Percentiles rank a stretch among this genome's conserved stretches.
Evolutionary conservation across 768 basidiomycete species (phyloP).

Genomic region (Lactarius sanguifluus): DNA sequence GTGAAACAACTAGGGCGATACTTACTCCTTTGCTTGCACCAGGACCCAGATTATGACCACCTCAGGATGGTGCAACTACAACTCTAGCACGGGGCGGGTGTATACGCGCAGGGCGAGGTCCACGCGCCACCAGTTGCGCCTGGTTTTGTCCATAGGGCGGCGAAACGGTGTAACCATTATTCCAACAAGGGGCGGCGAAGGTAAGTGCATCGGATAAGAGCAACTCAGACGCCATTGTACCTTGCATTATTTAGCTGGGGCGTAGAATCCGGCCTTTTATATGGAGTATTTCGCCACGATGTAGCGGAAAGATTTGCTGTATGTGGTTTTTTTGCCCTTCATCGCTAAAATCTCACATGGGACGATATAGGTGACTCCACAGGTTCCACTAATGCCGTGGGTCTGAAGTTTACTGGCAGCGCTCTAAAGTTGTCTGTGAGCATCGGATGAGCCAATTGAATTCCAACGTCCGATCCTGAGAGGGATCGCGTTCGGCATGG

Average conservation of each 20-base stretch:
- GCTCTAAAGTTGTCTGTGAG: neutral
- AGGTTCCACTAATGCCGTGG: neutral
- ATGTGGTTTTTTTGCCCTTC: neutral
- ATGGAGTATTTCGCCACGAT: neutral
- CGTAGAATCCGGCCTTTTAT: neutral
- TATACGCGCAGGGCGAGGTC: neutral
- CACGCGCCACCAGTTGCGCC: neutral
- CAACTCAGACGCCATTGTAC: neutral
- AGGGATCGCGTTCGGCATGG: neutral
- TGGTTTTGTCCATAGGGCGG: neutral
- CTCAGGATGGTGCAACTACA: neutral
- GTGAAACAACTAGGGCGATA: neutral
- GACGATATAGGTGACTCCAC: neutral
- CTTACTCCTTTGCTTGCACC: neutral
- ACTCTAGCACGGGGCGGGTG: neutral
- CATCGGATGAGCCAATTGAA: neutral
- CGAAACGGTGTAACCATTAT: neutral
- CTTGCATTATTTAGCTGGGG: neutral
- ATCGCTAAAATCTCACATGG: neutral
- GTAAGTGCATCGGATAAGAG: neutral
- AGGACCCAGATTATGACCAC: neutral
- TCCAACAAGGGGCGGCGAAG: neutral
- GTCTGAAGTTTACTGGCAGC: neutral
- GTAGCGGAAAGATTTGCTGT: neutral
- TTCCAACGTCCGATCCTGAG: neutral